These are phyloP conservation scores for Fusarium luffae DNA, from an alignment of 2,329 filamentous ascomycete genomes.

Conservation along the genomic window DNA sequence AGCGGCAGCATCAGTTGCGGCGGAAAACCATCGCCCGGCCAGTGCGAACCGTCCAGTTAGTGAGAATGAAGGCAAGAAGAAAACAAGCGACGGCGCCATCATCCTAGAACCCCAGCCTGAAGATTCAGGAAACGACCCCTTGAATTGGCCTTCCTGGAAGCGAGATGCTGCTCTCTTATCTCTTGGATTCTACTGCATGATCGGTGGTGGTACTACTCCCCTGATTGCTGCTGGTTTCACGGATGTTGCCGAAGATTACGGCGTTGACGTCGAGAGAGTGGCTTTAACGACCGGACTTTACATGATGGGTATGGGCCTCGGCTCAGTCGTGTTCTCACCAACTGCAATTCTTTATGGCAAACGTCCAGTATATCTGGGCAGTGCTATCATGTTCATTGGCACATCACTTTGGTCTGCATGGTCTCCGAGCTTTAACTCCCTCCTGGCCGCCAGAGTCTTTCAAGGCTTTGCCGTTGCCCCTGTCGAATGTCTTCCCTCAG, in stretches of 20 bases:
- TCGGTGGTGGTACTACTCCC: conserved; percentile 93
- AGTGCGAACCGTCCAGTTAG: conserved; percentile 36
- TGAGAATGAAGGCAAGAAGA: conserved; percentile 69
- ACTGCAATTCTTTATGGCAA: conserved; percentile 94
- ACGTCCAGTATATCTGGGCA: conserved; percentile 85
- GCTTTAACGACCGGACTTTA: conserved; percentile 90
- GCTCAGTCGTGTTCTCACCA: conserved; percentile 85
- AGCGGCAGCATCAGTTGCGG: conserved; percentile 2
- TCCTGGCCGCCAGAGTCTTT: conserved; percentile 84
- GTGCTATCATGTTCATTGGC: conserved; percentile 79
- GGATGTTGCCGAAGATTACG: conserved; percentile 74
- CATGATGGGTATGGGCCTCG: conserved; percentile 92
- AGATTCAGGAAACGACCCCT: conserved; percentile 87
- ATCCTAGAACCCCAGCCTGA: conserved; percentile 93
- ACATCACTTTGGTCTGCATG: conserved; percentile 86
- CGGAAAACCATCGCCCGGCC: conserved; percentile 15
- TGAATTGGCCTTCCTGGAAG: conserved; percentile 90
- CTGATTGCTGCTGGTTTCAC: conserved; percentile 90
- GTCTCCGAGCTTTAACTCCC: conserved; percentile 82
- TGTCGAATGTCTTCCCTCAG: conserved; percentile 91
- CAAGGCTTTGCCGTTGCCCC: conserved; percentile 90
- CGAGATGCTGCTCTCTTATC: conserved; percentile 83
- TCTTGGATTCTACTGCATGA: conserved; percentile 90
- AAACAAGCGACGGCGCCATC: conserved; percentile 81
- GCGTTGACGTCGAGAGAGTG: conserved; percentile 76